Evolutionary conservation across 495 filamentous ascomycete genomes (phyloP).

Genomic region (Apodospora peruviana): DNA sequence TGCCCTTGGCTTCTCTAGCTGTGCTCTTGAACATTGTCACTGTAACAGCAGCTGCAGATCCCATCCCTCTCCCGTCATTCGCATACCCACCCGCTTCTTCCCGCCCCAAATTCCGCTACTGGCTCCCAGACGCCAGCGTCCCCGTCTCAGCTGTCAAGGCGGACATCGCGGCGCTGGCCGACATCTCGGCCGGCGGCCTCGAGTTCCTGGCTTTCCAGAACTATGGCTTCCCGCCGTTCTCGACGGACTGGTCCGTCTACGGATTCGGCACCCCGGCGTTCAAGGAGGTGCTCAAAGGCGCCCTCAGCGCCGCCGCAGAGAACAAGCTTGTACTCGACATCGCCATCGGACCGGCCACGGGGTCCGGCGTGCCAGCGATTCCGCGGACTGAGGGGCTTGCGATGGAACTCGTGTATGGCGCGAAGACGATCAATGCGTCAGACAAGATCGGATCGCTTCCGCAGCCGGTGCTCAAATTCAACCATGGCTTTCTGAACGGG

Average conservation of each 20-base stretch:
- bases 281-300: slow-evolving; percentile 29
- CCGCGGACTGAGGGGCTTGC: slow-evolving; percentile 31
- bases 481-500: slow-evolving; percentile 17
- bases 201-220: slow-evolving; percentile 28
- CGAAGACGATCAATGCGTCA: not conserved
- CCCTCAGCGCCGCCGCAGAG: slow-evolving; percentile 32
- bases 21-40: too few species aligned
- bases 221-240: slow-evolving; percentile 17
- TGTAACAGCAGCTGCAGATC: too few species aligned
- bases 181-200: slow-evolving; percentile 19
- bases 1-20: too few species aligned
- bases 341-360: slow-evolving; percentile 43
- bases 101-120: slow-evolving; percentile 34
- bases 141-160: slow-evolving; percentile 9
- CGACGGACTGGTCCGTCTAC: slow-evolving; percentile 40
- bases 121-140: slow-evolving; percentile 32
- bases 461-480: slow-evolving; percentile 10
- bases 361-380: slow-evolving; percentile 39
- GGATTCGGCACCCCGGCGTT: slow-evolving; percentile 41
- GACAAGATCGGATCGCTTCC: slow-evolving; percentile 2
- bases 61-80: slow-evolving; percentile 14
- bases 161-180: slow-evolving; percentile 13
- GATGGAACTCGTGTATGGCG: slow-evolving; percentile 28
- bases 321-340: slow-evolving; percentile 42
- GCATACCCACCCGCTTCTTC: slow-evolving; percentile 20